Percentiles rank a stretch among this genome's conserved stretches.
phyloP scores from a whole-genome alignment of 495 filamentous ascomycete species.

The Hypoxylon fragiforme region DNA sequence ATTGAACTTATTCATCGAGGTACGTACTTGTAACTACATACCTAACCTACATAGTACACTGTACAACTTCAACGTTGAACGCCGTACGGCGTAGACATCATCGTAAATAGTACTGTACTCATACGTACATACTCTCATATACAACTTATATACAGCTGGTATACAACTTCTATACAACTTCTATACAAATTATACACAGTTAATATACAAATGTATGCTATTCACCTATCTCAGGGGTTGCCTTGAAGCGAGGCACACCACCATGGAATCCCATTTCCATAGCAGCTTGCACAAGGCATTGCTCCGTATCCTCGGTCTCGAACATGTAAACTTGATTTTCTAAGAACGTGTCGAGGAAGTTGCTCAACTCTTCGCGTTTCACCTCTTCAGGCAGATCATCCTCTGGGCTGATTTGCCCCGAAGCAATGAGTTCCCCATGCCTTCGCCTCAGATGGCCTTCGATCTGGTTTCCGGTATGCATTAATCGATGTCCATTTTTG shows the following conservation, averaged over 20 bases:
- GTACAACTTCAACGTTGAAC: no score
- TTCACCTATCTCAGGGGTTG: not conserved
- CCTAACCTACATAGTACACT: no score
- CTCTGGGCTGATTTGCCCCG: slow-evolving; percentile 12
- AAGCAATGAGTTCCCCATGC: slow-evolving; percentile 19
- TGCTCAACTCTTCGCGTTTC: slow-evolving; percentile 29
- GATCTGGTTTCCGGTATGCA: slow-evolving; percentile 38
- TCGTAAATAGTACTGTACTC: no score
- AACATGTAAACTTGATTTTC: slow-evolving; percentile 36
- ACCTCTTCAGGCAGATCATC: slow-evolving; percentile 20
- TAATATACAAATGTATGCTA: not conserved
- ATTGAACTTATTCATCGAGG: not conserved
- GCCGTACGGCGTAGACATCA: no score
- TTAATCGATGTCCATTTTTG: slow-evolving; percentile 38
- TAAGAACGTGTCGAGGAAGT: slow-evolving; percentile 30
- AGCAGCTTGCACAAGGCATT: slow-evolving; percentile 49
- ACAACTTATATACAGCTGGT: no score
- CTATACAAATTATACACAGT: not conserved
- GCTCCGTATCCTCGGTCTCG: slow-evolving; percentile 42
- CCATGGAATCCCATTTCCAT: slow-evolving; percentile 58
- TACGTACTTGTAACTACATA: not conserved
- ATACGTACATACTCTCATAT: no score
- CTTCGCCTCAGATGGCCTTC: slow-evolving; percentile 32
- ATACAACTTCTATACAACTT: no score
- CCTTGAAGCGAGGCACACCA: not conserved